A percentile compares a stretch with the other conserved stretches of the same genome.
phyloP scores from a whole-genome alignment of 75 land plant genomes.

The Selaginella moellendorffii region DNA sequence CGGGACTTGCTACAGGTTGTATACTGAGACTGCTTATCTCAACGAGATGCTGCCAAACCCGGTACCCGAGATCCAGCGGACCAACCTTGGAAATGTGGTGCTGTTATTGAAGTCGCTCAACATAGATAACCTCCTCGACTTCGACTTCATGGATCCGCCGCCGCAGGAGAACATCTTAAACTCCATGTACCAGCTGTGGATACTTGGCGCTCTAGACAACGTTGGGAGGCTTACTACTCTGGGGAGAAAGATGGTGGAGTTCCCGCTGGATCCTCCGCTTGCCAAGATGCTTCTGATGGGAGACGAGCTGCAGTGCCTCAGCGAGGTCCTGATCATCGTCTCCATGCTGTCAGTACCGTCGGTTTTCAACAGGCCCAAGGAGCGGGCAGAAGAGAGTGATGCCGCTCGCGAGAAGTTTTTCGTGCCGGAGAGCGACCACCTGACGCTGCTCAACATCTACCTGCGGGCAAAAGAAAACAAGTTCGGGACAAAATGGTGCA shows the following conservation, averaged over 20 bases:
- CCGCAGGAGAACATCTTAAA: conserved; percentile 96
- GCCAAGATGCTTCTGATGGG: conserved; percentile 96
- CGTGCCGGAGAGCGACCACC: conserved; percentile 94
- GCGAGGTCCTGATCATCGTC: conserved; percentile 82
- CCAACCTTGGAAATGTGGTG: conserved; percentile 93
- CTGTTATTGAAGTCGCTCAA: conserved; percentile 79
- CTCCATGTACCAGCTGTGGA: conserved; percentile 99
- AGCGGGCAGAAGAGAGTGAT: conserved; percentile 95
- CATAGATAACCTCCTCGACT: conserved; percentile 77
- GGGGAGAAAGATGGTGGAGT: conserved; percentile 98
- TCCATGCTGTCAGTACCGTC: conserved; percentile 99
- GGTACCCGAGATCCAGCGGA: conserved; percentile 94
- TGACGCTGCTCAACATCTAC: conserved; percentile 83
- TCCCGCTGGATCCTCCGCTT: conserved; percentile 94
- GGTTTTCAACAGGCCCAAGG: conserved; percentile 93
- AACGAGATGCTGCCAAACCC: conserved; percentile 92
- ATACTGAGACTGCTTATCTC: conserved; percentile 80
- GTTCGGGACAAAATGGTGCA: conserved; percentile 88
- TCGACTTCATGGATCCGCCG: conserved; percentile 99
- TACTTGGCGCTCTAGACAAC: conserved; percentile 85
- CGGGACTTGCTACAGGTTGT: conserved; percentile 92
- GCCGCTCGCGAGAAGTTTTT: conserved; percentile 95
- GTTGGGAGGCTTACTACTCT: conserved; percentile 68
- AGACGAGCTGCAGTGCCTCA: conserved; percentile 60
- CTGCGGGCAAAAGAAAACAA: conserved; percentile 77